Conservation (phyloP, 2,329 filamentous ascomycete species). For the Chaetomium olivaceum region DNA sequence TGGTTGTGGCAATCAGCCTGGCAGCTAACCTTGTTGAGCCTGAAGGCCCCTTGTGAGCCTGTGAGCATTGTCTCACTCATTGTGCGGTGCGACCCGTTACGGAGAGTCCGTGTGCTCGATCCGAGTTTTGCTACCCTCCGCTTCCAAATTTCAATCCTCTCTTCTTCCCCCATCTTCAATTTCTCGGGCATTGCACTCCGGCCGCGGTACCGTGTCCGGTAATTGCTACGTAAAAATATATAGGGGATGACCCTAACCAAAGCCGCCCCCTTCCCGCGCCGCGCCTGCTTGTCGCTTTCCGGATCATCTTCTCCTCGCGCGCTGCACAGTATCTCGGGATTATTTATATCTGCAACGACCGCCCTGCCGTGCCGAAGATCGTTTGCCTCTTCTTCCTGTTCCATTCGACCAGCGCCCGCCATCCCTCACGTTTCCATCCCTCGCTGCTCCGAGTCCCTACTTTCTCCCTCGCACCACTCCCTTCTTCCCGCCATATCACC, state of each 20-base stretch:
- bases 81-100: too few relatives aligned
- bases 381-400: neutral
- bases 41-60: too few relatives aligned
- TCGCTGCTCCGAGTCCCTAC: neutral
- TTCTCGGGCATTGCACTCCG: too few relatives aligned
- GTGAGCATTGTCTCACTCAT: too few relatives aligned
- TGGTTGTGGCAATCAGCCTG: neutral
- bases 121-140: too few relatives aligned
- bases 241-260: neutral
- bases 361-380: neutral
- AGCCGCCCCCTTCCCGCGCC: neutral
- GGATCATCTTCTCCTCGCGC: neutral
- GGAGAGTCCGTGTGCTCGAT: too few relatives aligned
- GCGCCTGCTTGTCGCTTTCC: conserved; percentile 2
- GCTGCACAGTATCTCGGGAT: conserved; percentile 12
- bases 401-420: neutral
- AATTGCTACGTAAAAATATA: neutral
- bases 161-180: too few relatives aligned
- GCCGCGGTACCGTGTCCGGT: neutral
- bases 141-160: too few relatives aligned
- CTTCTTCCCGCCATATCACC: neutral
- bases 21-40: too few relatives aligned
- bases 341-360: neutral
- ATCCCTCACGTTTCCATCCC: neutral
- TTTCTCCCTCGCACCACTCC: neutral